Percentiles rank a stretch among this genome's conserved stretches.
phyloP scores from a whole-genome alignment of 164 flowering plant species.

The Magnolia kwangsiensis region DNA sequence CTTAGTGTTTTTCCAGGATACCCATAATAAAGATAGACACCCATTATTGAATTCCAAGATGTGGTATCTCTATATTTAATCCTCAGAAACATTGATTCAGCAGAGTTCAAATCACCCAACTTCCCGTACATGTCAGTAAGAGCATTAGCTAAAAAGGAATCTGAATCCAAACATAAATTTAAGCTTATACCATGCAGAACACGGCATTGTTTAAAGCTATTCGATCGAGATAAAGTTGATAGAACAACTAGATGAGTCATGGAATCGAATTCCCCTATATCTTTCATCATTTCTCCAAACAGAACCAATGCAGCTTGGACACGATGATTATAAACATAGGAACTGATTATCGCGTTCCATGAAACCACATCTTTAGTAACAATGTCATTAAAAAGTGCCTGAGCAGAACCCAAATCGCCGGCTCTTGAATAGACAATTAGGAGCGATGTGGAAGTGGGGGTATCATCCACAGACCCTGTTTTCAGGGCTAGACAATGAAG shows the following conservation, averaged over 20 bases:
- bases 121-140: conserved; percentile 55
- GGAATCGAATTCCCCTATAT: conserved; percentile 29
- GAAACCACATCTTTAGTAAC: conserved; percentile 28
- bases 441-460: not conserved
- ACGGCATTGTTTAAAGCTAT: conserved; percentile 18
- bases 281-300: conserved; percentile 28
- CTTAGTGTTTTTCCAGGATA: conserved; percentile 21
- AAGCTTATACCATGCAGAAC: conserved; percentile 33
- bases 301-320: conserved; percentile 18
- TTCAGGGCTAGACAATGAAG: conserved; percentile 35
- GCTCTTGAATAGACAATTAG: conserved; percentile 33
- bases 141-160: conserved; percentile 37
- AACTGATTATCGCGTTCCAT: conserved; percentile 46
- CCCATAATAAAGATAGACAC: conserved; percentile 29
- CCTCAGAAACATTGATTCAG: no score
- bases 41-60: conserved; percentile 42
- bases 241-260: conserved; percentile 30
- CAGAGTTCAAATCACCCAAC: no score
- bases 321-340: conserved; percentile 20
- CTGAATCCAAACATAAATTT: conserved; percentile 26
- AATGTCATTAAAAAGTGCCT: conserved; percentile 29
- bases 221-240: conserved; percentile 21
- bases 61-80: not conserved
- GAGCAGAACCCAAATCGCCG: conserved; percentile 24
- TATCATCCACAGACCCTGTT: conserved; percentile 10